Evolutionary conservation across 257 asterid genomes (phyloP), one percentile per base, ranked within the genome.

Genomic region (Misopates orontium): DNA sequence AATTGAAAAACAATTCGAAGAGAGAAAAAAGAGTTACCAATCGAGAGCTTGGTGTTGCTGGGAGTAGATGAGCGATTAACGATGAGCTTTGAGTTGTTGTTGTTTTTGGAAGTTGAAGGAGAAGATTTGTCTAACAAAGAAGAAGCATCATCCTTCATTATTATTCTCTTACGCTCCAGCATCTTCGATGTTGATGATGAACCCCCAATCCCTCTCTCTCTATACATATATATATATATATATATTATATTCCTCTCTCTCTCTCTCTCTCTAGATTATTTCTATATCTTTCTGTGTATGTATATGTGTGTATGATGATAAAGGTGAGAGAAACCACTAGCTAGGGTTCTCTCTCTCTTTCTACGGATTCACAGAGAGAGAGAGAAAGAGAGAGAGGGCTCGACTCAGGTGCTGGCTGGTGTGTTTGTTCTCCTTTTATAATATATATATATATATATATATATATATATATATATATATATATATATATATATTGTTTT

Each of bases 151-250:
- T 83, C 89, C 75, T 81, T 83, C 55, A 28, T 28, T 28, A 28
- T 28, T 7, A 84, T 77, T 59, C 85, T 82, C 75, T 84, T 84
- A 78, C 90, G 84, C 76, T 83, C 89, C 75, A 78, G 57, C 77
- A 73, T 56, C 79, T 79, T 83, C 17, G 85, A 77, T n/a, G 80
- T 63, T n/a, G n/a, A n/a, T n/a, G n/a, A n/a, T n/a, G n/a, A n/a
- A 49, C 77, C 83, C 54, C 77, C 82, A 54, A 55, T 63, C 11
- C 81, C 88, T 67, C 85, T 83, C 77, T 83, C 85, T 73, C 82
- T 78, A 63, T 83, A 80, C 88, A 83, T 83, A 61, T 54, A 58
- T 54, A 36, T 15, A n/a, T 32, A 12, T 19, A 20, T 36, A 10
- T 12, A 5, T 49, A 4, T 51, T 36, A 4, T 4, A 1, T 4